Conservation (phyloP, 441 rosid genomes). For the Populus trichocarpa region DNA sequence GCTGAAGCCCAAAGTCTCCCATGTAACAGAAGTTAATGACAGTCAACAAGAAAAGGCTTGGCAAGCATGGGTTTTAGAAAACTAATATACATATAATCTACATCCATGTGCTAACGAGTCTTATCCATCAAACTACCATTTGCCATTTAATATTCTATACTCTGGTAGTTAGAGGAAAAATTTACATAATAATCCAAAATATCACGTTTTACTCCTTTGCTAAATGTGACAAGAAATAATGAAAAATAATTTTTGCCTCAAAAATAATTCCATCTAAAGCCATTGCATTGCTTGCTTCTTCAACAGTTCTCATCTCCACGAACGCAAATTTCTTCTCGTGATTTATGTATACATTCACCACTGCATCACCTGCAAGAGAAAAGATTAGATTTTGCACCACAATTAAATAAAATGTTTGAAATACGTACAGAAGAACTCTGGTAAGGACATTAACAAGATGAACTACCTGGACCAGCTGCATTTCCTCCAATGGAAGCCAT, state of each 20-base stretch:
- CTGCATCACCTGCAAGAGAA: slow-evolving; percentile 57
- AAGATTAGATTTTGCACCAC: neutral
- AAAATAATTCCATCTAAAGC: slow-evolving; percentile 84
- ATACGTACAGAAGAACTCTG: neutral
- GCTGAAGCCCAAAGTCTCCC: neutral
- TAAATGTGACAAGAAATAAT: neutral
- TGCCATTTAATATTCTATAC: neutral
- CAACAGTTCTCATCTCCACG: slow-evolving; percentile 92
- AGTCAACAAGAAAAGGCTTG: neutral
- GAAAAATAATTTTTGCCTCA: slow-evolving; percentile 37
- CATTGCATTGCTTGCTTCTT: slow-evolving; percentile 94
- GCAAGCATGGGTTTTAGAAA: neutral
- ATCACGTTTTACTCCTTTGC: neutral
- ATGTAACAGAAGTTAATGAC: neutral
- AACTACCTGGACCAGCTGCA: slow-evolving; percentile 70
- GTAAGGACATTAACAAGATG: neutral
- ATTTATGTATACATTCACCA: slow-evolving; percentile 84
- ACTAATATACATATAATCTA: neutral
- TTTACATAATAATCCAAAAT: neutral
- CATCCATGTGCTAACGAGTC: neutral
- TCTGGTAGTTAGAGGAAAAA: neutral
- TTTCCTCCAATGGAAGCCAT: slow-evolving; percentile 89
- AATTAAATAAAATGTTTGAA: neutral
- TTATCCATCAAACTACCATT: neutral
- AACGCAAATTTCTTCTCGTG: slow-evolving; percentile 89